Base-by-base conservation (phyloP, 169 alveolate species). In the Plasmodium gonderi region DNA sequence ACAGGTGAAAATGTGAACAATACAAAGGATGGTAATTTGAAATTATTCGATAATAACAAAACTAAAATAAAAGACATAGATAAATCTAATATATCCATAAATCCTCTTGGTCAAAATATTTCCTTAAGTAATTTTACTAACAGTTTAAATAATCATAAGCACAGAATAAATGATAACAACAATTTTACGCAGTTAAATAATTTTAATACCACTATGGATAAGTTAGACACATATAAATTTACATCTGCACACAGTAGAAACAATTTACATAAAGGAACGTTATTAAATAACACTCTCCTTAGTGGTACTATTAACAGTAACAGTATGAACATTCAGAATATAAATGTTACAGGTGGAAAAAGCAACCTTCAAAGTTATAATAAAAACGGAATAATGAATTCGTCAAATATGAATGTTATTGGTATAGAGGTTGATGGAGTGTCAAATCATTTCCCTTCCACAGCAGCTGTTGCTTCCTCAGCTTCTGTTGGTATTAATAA, bases 71-170 rank as follows among this genome's bases (percentile, higher is more conserved):
- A 83, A 17, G 77, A 83, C 20, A 49, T 51, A 20, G 77, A 45
- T 69, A 54, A 14, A 7, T 3, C 29, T 5, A 72, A 29, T 36
- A 51, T 11, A 26, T 29, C 42, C 5, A 67, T 64, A 8, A 72
- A 44, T 17, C 44, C 26, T 1, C 20, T 60, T 44, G 72, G 67
- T 44, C 89, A 54, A 45, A 60, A 89, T n/a, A 33, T 54, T 1
- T 42, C 90, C 14, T n/a, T 89, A 1, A 89, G 69, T 33, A 76
- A 11, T n/a, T 89, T 89, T 76, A 2, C 82, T 3, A 83, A 83
- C 68, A 9, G 81, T 4, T 11, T 51, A n/a, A 85, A 65, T 36
- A 85, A 26, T 75, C 76, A 68, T 9, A 29, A 44, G 17, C 49
- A 29, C 60, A 47, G 74, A 17, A 75, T 44, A n/a, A 81, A 81